Conservation (phyloP, 352 stramenopile genomes). For the Plasmopara viticola region DNA sequence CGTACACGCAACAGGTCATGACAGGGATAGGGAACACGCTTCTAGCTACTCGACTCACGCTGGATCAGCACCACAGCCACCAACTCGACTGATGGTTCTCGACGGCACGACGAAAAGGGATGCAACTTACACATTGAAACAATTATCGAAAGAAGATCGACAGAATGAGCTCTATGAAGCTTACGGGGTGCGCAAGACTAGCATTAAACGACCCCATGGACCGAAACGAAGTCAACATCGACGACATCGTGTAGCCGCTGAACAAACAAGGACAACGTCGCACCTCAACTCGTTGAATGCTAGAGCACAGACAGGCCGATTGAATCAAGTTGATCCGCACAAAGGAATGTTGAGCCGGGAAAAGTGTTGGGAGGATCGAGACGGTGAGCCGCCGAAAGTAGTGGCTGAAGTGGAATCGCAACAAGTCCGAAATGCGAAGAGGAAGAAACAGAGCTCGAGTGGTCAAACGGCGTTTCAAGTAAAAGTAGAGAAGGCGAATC, state of each 20-base stretch:
- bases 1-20: constrained; percentile 18
- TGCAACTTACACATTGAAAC: constrained; percentile 21
- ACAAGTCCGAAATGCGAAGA: constrained; percentile 16
- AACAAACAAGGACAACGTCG: constrained; percentile 31
- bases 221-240: constrained; percentile 56
- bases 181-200: constrained; percentile 37
- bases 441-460: constrained; percentile 28
- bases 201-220: constrained; percentile 18
- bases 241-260: constrained; percentile 39
- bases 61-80: constrained; percentile 17
- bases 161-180: constrained; percentile 59
- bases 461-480: constrained; percentile 30
- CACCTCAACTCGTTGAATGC: constrained; percentile 9
- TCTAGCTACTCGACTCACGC: constrained; percentile 16
- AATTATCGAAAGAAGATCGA: constrained; percentile 37
- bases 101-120: constrained; percentile 20
- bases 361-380: constrained; percentile 10
- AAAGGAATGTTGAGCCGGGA: constrained; percentile 8
- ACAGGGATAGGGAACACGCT: constrained; percentile 22
- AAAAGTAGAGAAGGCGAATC: constrained; percentile 34
- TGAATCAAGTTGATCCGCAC: constrained; percentile 18
- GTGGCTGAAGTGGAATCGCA: constrained; percentile 7
- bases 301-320: constrained; percentile 29
- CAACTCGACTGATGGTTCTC: constrained; percentile 43
- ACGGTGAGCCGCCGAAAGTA: constrained; percentile 9